Conservation (phyloP, 192 early-diverging fungal species). For the Polychytrium aggregatum region DNA sequence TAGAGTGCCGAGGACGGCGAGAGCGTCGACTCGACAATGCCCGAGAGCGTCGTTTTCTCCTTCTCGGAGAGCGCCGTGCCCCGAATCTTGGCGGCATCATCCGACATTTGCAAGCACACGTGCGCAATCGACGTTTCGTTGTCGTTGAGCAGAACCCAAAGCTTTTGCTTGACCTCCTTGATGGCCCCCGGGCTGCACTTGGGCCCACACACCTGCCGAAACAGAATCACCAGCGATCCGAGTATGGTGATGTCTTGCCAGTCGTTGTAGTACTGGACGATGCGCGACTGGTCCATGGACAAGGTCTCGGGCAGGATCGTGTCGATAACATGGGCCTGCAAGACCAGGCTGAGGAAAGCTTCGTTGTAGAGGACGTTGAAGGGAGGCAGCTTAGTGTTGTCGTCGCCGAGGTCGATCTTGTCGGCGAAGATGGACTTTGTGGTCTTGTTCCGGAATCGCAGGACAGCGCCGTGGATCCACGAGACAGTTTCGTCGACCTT, state of each 20-base stretch:
- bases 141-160: constrained; percentile 46
- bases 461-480: constrained; percentile 12
- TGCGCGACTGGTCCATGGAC: constrained; percentile 27
- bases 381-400: constrained; percentile 11
- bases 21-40: constrained; percentile 32
- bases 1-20: constrained; percentile 24
- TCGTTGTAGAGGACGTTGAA: too few species aligned
- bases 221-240: constrained; percentile 27
- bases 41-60: constrained; percentile 15
- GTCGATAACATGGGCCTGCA: constrained; percentile 9
- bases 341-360: constrained; percentile 18
- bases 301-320: constrained; percentile 32
- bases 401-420: background rate
- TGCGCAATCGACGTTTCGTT: constrained; percentile 35
- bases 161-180: constrained; percentile 14
- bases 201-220: constrained; percentile 24
- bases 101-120: constrained; percentile 31
- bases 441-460: background rate
- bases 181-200: constrained; percentile 5
- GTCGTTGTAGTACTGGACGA: constrained; percentile 36
- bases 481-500: constrained; percentile 10
- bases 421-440: background rate
- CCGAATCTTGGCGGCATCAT: constrained; percentile 22
- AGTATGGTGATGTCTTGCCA: constrained; percentile 45
- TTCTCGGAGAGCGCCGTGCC: constrained; percentile 5